Evolutionary conservation across 2,329 filamentous ascomycete species (phyloP).

Genomic region (Fusarium denticulatum): DNA sequence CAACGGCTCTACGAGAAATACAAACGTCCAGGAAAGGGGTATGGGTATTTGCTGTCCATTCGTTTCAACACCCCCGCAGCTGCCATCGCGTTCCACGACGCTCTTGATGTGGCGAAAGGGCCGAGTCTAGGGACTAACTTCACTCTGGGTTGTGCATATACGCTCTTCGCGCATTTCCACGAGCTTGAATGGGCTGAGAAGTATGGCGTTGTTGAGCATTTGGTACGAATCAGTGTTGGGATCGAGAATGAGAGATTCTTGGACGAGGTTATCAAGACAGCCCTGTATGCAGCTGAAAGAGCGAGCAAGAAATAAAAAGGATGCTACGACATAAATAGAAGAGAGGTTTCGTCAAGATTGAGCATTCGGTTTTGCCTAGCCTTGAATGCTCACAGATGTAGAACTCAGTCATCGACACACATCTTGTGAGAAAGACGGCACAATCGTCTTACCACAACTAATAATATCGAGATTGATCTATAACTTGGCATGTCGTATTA

Average conservation of each 20-base stretch:
- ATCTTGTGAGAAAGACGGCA: too few species aligned
- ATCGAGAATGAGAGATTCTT: conserved; percentile 52
- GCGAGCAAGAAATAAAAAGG: neutral
- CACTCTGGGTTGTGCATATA: conserved; percentile 56
- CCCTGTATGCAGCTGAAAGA: conserved; percentile 19
- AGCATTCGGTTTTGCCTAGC: too few species aligned
- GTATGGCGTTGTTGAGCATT: conserved; percentile 52
- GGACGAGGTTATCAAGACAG: conserved; percentile 18
- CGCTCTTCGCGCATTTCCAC: conserved; percentile 51
- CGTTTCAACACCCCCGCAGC: conserved; percentile 53
- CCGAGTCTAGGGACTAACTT: conserved; percentile 62
- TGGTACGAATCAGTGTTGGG: conserved; percentile 58
- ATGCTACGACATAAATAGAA: too few species aligned
- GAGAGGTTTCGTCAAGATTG: too few species aligned
- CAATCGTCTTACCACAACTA: too few species aligned
- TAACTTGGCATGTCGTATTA: too few species aligned
- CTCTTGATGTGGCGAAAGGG: conserved; percentile 57
- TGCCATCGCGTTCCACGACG: conserved; percentile 59
- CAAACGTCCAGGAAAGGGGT: conserved; percentile 54
- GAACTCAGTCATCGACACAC: too few species aligned
- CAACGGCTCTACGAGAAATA: conserved; percentile 45
- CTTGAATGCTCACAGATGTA: too few species aligned
- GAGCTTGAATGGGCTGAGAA: conserved; percentile 50
- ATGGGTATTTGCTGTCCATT: conserved; percentile 62
- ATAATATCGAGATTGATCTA: too few species aligned